Percentiles rank a stretch among this genome's conserved stretches.
phyloP scores from a whole-genome alignment of 176 grass and related monocot species.

The Elymus sibiricus region DNA sequence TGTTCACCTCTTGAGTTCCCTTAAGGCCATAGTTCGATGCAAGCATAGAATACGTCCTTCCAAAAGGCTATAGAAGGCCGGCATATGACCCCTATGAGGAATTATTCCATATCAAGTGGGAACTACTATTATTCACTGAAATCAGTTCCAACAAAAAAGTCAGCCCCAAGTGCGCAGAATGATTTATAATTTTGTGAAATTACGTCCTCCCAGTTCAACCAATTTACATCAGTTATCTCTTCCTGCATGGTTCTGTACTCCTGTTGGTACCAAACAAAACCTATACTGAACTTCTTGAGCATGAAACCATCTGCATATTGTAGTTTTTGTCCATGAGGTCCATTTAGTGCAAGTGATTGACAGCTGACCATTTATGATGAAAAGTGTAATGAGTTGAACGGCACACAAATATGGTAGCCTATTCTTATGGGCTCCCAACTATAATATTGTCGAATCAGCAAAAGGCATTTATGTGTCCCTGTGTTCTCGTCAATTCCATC shows the following conservation, averaged over 20 bases:
- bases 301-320: conserved; percentile 4
- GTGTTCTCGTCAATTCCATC: neutral
- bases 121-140: neutral
- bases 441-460: neutral
- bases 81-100: neutral
- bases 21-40: conserved; percentile 16
- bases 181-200: neutral
- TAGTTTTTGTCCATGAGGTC: neutral
- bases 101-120: conserved; percentile 35
- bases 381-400: neutral
- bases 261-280: neutral
- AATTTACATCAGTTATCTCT: neutral
- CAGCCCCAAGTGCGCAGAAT: neutral
- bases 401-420: neutral
- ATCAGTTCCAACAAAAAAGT: neutral
- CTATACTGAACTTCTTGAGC: neutral
- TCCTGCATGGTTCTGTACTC: neutral
- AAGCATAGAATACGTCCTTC: conserved; percentile 14
- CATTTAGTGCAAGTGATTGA: neutral
- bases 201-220: neutral
- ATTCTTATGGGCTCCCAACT: neutral
- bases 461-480: neutral
- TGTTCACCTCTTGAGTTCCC: conserved; percentile 15
- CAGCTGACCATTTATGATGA: neutral
- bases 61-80: neutral